phyloP scores from a whole-genome alignment of 2,329 filamentous ascomycete genomes.

The Aspergillus hiratsukae region DNA sequence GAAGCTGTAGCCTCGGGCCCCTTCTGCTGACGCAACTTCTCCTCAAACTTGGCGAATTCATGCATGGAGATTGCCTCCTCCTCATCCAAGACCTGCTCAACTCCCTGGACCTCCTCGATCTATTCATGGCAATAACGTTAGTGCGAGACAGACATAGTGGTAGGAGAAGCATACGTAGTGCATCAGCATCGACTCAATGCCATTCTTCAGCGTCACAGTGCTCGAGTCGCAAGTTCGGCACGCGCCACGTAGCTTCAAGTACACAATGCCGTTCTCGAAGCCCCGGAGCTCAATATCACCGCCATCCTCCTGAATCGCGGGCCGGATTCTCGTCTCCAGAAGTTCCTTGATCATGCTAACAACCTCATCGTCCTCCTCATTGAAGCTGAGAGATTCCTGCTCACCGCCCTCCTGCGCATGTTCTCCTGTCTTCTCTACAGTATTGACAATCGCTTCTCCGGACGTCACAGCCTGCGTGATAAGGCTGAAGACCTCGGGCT shows the following conservation, averaged over 20 bases:
- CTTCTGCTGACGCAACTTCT: constrained; percentile 64
- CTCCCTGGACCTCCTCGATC: constrained; percentile 93
- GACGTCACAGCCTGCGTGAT: constrained; percentile 89
- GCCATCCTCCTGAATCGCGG: constrained; percentile 94
- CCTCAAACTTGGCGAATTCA: constrained; percentile 93
- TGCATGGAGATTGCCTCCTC: constrained; percentile 83
- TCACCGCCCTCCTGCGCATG: constrained; percentile 46
- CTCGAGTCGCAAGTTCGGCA: constrained; percentile 96
- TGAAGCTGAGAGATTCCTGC: constrained; percentile 72
- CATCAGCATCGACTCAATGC: constrained; percentile 98
- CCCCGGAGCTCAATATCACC: constrained; percentile 95
- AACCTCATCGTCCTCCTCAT: constrained; percentile 89
- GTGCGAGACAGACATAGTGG: background rate
- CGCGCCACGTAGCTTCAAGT: constrained; percentile 81
- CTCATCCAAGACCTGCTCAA: constrained; percentile 83
- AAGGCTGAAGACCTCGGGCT: constrained; percentile 89
- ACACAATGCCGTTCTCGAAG: constrained; percentile 80
- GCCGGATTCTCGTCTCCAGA: constrained; percentile 88
- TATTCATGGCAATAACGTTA: constrained; percentile 37
- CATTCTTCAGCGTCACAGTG: constrained; percentile 94
- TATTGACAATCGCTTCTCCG: constrained; percentile 75
- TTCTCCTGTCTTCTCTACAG: constrained; percentile 57
- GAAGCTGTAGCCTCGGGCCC: constrained; percentile 48
- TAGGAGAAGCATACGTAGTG: constrained; percentile 65
- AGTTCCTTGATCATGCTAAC: constrained; percentile 99